Percentiles rank a stretch among this genome's conserved stretches.
phyloP scores from a whole-genome alignment of 495 filamentous ascomycete genomes.

The Neurospora sublineolata region DNA sequence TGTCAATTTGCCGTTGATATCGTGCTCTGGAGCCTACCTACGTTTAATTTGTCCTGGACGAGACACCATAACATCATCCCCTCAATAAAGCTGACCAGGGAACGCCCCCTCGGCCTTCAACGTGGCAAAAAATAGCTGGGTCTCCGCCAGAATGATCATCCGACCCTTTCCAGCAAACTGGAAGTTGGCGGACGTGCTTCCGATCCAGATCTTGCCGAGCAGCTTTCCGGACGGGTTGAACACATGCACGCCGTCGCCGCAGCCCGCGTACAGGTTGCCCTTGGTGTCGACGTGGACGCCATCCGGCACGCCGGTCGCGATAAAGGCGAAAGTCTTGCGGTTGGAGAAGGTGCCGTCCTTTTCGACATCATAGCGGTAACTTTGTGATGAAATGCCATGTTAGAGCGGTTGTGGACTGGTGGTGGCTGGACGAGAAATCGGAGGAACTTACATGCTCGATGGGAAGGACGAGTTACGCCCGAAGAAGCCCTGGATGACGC shows the following conservation, averaged over 20 bases:
- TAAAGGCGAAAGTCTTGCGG: conserved; percentile 47
- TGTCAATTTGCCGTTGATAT: no score
- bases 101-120: conserved; percentile 31
- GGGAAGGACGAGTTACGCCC: conserved; percentile 24
- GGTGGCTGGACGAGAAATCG: background rate
- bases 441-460: conserved; percentile 27
- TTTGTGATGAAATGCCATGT: conserved; percentile 7
- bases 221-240: conserved; percentile 46
- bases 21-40: no score
- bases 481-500: conserved; percentile 30
- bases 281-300: conserved; percentile 48
- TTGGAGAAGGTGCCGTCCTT: conserved; percentile 31
- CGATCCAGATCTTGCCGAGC: conserved; percentile 46
- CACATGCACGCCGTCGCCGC: conserved; percentile 51
- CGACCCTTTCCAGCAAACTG: conserved; percentile 44
- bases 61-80: background rate
- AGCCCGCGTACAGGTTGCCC: conserved; percentile 50
- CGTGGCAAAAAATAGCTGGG: conserved; percentile 38
- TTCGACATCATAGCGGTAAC: conserved; percentile 30
- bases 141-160: conserved; percentile 40
- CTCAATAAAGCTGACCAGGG: conserved; percentile 11
- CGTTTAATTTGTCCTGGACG: no score
- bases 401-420: background rate
- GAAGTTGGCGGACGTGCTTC: conserved; percentile 39
- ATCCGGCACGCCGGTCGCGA: conserved; percentile 43